A percentile compares a stretch with the other conserved stretches of the same genome.
phyloP scores from a whole-genome alignment of 176 grass and related monocot species.

The Carex cristatella region DNA sequence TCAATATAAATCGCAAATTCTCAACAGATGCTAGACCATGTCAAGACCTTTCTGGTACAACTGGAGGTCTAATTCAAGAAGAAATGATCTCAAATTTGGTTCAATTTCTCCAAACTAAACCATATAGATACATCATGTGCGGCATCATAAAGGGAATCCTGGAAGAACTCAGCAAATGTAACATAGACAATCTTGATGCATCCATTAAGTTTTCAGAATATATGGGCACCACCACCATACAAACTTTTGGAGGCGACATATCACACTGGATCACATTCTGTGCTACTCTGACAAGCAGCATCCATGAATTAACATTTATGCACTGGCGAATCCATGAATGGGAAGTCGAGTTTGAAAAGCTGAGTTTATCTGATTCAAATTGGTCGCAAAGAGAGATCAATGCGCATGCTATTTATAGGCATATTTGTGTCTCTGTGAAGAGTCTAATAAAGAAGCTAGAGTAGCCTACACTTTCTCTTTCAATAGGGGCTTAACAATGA shows the following conservation, averaged over 20 bases:
- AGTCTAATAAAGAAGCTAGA: neutral
- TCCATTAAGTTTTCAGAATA: neutral
- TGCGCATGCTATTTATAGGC: neutral
- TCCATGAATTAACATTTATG: neutral
- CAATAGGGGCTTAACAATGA: neutral
- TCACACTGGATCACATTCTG: neutral
- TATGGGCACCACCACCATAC: neutral
- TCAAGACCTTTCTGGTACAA: neutral
- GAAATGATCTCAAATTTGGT: neutral
- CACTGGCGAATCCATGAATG: neutral
- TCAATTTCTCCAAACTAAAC: neutral
- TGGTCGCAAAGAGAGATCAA: neutral
- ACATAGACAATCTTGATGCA: neutral
- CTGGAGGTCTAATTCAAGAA: neutral
- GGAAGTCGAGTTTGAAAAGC: neutral
- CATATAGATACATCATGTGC: neutral
- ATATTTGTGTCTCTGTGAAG: neutral
- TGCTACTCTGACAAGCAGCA: neutral
- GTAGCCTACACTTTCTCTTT: neutral
- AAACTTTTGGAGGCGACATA: neutral
- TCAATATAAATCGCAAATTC: neutral
- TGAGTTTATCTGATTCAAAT: neutral
- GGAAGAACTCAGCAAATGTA: neutral
- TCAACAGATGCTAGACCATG: neutral
- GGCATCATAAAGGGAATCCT: constrained; percentile 1